Evolutionary conservation across 2,329 filamentous ascomycete species (phyloP).

Genomic region (Stagonosporopsis vannaccii): DNA sequence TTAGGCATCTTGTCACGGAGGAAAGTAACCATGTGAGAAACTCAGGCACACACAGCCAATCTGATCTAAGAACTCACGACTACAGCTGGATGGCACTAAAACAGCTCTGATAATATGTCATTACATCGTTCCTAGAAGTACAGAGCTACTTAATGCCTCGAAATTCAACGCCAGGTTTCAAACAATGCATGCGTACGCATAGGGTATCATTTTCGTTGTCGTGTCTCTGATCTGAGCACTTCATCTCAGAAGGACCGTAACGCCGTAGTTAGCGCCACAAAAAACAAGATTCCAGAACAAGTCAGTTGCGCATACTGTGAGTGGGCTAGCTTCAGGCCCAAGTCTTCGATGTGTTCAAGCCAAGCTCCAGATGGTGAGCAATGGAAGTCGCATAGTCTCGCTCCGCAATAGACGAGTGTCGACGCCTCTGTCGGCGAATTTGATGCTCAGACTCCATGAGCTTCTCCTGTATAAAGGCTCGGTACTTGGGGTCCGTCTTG

Average conservation of each 20-base stretch:
- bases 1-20: background rate
- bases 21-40: background rate
- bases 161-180: background rate
- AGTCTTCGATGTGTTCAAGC: slow-evolving; percentile 37
- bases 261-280: slow-evolving; percentile 19
- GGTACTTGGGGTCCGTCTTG: slow-evolving; percentile 53
- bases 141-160: background rate
- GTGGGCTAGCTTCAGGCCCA: slow-evolving; percentile 27
- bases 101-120: background rate
- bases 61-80: too few relatives aligned
- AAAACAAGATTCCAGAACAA: background rate
- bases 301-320: background rate
- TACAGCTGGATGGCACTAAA: background rate
- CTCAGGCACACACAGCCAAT: too few relatives aligned
- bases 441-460: slow-evolving; percentile 63
- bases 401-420: slow-evolving; percentile 46
- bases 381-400: slow-evolving; percentile 47
- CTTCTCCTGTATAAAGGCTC: slow-evolving; percentile 60
- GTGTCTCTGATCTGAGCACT: slow-evolving; percentile 41
- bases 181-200: slow-evolving; percentile 10
- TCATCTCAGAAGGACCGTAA: slow-evolving; percentile 38
- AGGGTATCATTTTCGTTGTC: slow-evolving; percentile 18
- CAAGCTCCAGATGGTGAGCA: slow-evolving; percentile 45
- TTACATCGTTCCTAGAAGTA: background rate
- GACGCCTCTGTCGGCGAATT: slow-evolving; percentile 53